Percentiles rank a stretch among this genome's conserved stretches.
phyloP scores from a whole-genome alignment of 768 basidiomycete species.

The Boletus fagicola region DNA sequence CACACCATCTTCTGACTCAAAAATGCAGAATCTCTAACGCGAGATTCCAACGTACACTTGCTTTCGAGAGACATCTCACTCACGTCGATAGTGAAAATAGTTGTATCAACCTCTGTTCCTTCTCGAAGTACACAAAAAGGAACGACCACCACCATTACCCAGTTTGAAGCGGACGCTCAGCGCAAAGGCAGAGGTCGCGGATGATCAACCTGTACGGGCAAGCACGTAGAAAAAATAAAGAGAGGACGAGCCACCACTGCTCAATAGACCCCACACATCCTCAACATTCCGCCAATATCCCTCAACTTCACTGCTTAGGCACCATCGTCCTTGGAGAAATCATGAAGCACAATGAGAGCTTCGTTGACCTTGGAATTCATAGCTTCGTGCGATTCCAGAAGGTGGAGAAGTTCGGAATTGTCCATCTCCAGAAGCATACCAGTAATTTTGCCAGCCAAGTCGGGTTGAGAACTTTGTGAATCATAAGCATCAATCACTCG shows the following conservation, averaged over 20 bases:
- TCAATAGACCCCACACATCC: slow-evolving; percentile 33
- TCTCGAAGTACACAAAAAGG: slow-evolving; percentile 47
- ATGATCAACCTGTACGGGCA: slow-evolving; percentile 37
- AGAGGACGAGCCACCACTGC: slow-evolving; percentile 49
- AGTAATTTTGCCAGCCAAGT: slow-evolving; percentile 97
- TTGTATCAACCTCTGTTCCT: slow-evolving; percentile 61
- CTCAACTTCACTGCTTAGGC: slow-evolving; percentile 2
- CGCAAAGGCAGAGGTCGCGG: slow-evolving; percentile 38
- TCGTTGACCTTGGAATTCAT: slow-evolving; percentile 90
- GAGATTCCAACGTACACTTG: background rate
- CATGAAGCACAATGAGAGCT: slow-evolving; percentile 84
- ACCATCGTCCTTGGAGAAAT: slow-evolving; percentile 58
- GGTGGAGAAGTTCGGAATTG: slow-evolving; percentile 85
- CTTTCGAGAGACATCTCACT: background rate
- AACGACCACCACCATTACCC: slow-evolving; percentile 54
- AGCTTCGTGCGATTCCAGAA: slow-evolving; percentile 79
- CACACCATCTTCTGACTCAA: too few species aligned
- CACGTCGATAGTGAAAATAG: slow-evolving; percentile 41
- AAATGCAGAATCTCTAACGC: background rate
- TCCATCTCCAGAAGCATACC: slow-evolving; percentile 99
- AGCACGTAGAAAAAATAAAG: slow-evolving; percentile 38
- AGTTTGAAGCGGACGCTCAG: slow-evolving; percentile 35
- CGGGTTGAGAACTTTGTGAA: slow-evolving; percentile 68
- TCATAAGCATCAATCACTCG: slow-evolving; percentile 7
- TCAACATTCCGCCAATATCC: slow-evolving; percentile 2